A percentile compares a stretch with the other conserved stretches of the same genome.
phyloP scores from a whole-genome alignment of 2,329 filamentous ascomycete species.

The Aspergillus awamori region DNA sequence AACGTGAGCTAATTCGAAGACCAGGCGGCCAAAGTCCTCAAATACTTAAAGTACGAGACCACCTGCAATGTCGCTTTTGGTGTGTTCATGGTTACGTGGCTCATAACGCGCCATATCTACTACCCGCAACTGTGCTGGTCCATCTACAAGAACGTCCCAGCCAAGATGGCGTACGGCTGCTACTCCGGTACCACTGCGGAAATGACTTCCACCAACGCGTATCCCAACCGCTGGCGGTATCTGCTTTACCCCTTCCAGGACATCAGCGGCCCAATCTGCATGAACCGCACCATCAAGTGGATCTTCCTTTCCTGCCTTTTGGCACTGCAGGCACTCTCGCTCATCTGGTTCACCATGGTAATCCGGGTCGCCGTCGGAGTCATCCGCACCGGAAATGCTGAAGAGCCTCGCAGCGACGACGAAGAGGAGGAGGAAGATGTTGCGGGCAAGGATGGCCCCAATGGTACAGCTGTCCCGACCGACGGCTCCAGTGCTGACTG shows the following conservation, averaged over 20 bases:
- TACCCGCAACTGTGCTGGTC: conserved; percentile 83
- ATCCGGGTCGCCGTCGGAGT: conserved; percentile 79
- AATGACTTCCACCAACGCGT: conserved; percentile 37
- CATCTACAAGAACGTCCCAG: conserved; percentile 68
- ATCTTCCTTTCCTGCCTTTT: conserved; percentile 77
- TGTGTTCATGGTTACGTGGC: conserved; percentile 83
- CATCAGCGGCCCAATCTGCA: conserved; percentile 75
- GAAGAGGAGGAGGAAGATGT: conserved; percentile 56
- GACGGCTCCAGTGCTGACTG: conserved; percentile 36
- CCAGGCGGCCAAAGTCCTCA: conserved; percentile 87
- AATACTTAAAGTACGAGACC: conserved; percentile 77
- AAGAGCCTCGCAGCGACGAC: conserved; percentile 85
- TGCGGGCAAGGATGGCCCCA: conserved; percentile 29
- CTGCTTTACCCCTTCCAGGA: conserved; percentile 74
- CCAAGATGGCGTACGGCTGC: conserved; percentile 68
- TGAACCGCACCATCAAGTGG: conserved; percentile 72
- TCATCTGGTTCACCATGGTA: conserved; percentile 91
- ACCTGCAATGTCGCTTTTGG: conserved; percentile 83
- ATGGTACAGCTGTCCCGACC: conserved; percentile 23
- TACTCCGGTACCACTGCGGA: conserved; percentile 58
- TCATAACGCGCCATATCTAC: conserved; percentile 77
- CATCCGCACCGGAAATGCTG: conserved; percentile 71
- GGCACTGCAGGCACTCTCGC: conserved; percentile 74
- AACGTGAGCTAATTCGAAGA: background rate
- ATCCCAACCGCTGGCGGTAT: conserved; percentile 57